These are phyloP conservation scores for Puccinia polysora DNA, from an alignment of 1,284 basidiomycete species.

Conservation along the genomic window DNA sequence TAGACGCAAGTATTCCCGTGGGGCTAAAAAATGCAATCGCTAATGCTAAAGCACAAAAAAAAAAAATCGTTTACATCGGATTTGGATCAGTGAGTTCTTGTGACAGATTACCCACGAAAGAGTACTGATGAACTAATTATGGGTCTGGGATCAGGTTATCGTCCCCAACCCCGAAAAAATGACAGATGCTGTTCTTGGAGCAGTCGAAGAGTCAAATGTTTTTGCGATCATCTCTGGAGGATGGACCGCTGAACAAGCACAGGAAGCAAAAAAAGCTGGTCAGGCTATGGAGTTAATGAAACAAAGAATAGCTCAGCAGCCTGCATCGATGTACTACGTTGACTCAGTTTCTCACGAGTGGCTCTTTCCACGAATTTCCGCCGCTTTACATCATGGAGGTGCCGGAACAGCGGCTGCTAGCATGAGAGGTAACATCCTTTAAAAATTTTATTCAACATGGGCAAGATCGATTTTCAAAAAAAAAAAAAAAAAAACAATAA, in stretches of 20 bases:
- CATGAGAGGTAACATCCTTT: constrained; percentile 62
- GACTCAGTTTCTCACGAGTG: constrained; percentile 91
- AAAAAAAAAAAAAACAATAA: background rate
- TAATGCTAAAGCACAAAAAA: constrained; percentile 46
- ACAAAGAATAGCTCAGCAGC: constrained; percentile 14
- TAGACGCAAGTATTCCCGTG: constrained; percentile 44
- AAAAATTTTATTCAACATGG: background rate
- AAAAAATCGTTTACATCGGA: constrained; percentile 51
- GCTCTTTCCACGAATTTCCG: constrained; percentile 88
- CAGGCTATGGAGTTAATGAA: background rate
- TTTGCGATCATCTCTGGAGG: constrained; percentile 87
- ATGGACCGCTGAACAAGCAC: constrained; percentile 82
- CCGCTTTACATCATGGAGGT: constrained; percentile 94
- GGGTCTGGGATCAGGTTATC: constrained; percentile 33
- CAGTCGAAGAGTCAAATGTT: constrained; percentile 48
- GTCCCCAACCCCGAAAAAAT: constrained; percentile 48
- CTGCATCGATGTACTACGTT: constrained; percentile 55
- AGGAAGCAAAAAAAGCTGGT: constrained; percentile 41
- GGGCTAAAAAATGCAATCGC: constrained; percentile 47
- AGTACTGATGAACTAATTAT: background rate
- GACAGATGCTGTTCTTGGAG: constrained; percentile 44
- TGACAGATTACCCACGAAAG: background rate
- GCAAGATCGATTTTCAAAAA: background rate
- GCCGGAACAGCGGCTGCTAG: constrained; percentile 93
- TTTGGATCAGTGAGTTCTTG: constrained; percentile 48